Percentiles rank a stretch among this genome's conserved stretches.
Conservation (phyloP, 331 rosid genomes). For the Dryas integrifolia region DNA sequence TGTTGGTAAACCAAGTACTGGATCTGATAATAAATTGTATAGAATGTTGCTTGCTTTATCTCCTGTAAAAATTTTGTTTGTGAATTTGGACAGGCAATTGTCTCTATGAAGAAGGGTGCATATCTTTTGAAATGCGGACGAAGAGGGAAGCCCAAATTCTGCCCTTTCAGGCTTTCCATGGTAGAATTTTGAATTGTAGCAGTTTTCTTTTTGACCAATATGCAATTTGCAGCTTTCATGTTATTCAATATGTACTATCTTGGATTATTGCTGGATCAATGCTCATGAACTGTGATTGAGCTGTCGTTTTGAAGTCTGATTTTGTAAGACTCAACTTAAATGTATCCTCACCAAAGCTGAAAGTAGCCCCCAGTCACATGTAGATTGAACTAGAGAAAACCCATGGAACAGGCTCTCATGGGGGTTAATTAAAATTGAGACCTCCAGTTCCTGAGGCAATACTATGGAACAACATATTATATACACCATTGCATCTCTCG, state of each 20-base stretch:
- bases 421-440: neutral
- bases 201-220: neutral
- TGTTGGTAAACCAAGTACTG: neutral
- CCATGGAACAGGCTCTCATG: neutral
- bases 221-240: neutral
- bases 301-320: neutral
- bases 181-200: conserved; percentile 26
- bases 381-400: neutral
- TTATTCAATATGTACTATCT: conserved; percentile 2
- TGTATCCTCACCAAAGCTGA: neutral
- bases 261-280: neutral
- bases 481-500: neutral
- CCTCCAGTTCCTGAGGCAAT: neutral
- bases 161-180: conserved; percentile 75
- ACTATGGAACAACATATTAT: neutral
- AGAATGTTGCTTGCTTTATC: conserved; percentile 2
- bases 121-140: conserved; percentile 68
- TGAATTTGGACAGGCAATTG: conserved; percentile 61
- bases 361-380: too few relatives aligned
- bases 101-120: conserved; percentile 83
- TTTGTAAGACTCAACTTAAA: neutral
- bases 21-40: neutral
- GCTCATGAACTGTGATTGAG: conserved; percentile 1
- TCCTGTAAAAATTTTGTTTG: conserved; percentile 23
- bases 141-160: conserved; percentile 79